These are phyloP conservation scores for Pulveroboletus ravenelii DNA, from an alignment of 768 basidiomycete genomes.

Conservation along the genomic window DNA sequence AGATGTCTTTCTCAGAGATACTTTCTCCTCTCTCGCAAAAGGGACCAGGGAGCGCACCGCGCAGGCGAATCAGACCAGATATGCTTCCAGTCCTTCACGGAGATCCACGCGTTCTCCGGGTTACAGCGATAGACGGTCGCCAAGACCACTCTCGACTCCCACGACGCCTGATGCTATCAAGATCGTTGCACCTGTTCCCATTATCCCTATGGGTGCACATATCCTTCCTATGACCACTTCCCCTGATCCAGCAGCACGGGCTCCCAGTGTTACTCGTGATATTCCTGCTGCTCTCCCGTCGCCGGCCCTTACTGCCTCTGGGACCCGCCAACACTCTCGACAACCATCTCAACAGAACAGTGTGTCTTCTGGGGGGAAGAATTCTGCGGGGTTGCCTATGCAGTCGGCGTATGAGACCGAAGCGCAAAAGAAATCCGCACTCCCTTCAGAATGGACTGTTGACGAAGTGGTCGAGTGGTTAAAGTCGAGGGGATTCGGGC, in stretches of 20 bases:
- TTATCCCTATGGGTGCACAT: conserved; percentile 13
- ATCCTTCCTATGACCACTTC: conserved; percentile 23
- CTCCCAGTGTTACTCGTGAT: conserved; percentile 21
- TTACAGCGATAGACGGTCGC: conserved; percentile 14
- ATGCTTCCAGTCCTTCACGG: conserved; percentile 14
- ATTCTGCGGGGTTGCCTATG: conserved; percentile 22
- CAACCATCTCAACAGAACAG: conserved; percentile 43
- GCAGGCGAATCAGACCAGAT: conserved; percentile 12
- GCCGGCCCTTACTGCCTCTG: conserved; percentile 24
- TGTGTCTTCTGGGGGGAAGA: conserved; percentile 24
- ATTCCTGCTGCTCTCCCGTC: conserved; percentile 30
- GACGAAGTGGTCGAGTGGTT: conserved; percentile 91
- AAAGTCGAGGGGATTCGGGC: conserved; percentile 77
- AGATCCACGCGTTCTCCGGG: conserved; percentile 21
- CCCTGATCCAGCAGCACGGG: conserved; percentile 17
- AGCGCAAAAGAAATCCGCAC: conserved; percentile 31
- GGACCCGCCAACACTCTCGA: conserved; percentile 22
- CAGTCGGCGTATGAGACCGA: conserved; percentile 19
- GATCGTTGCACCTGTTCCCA: conserved; percentile 23
- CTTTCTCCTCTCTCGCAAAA: conserved; percentile 7
- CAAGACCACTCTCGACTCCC: conserved; percentile 22
- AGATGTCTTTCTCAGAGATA: conserved; percentile 25
- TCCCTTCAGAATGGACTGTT: conserved; percentile 76
- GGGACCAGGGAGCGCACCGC: conserved; percentile 12
- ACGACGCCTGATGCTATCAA: conserved; percentile 24